A percentile compares a stretch with the other conserved stretches of the same genome.
Conservation (phyloP, 805 yeast genomes). For the Ogataea methylovora region DNA sequence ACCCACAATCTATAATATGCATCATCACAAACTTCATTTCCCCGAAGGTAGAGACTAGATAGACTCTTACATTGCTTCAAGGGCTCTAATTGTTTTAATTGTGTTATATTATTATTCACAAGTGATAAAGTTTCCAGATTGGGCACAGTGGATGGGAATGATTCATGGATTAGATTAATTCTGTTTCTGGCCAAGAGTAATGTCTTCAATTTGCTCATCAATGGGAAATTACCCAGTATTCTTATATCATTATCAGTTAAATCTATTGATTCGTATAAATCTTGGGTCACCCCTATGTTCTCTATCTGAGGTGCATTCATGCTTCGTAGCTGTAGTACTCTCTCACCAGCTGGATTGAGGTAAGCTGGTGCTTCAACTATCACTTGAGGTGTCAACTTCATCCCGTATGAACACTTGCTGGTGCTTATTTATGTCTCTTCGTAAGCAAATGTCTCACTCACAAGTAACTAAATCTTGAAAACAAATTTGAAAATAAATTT, state of each 20-base stretch:
- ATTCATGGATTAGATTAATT: conserved; percentile 34
- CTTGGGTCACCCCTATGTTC: conserved; percentile 32
- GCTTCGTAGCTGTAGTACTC: conserved; percentile 33
- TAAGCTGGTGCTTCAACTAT: conserved; percentile 44
- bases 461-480: no score
- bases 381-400: conserved; percentile 51
- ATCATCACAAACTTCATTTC: conserved; percentile 47
- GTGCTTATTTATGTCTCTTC: no score
- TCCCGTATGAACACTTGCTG: conserved; percentile 11
- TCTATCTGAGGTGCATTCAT: conserved; percentile 36
- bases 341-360: conserved; percentile 36
- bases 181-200: conserved; percentile 60
- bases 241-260: conserved; percentile 68
- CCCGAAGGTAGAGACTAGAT: conserved; percentile 40
- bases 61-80: conserved; percentile 34
- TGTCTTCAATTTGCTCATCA: conserved; percentile 34
- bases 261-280: conserved; percentile 53
- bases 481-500: no score
- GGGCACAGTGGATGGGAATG: conserved; percentile 36
- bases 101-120: conserved; percentile 40
- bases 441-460: no score
- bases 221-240: conserved; percentile 43
- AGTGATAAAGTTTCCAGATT: conserved; percentile 45
- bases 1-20: conserved; percentile 52
- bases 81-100: conserved; percentile 35